phyloP scores from a whole-genome alignment of 331 rosid genomes.

The Pyrus hybrid region DNA sequence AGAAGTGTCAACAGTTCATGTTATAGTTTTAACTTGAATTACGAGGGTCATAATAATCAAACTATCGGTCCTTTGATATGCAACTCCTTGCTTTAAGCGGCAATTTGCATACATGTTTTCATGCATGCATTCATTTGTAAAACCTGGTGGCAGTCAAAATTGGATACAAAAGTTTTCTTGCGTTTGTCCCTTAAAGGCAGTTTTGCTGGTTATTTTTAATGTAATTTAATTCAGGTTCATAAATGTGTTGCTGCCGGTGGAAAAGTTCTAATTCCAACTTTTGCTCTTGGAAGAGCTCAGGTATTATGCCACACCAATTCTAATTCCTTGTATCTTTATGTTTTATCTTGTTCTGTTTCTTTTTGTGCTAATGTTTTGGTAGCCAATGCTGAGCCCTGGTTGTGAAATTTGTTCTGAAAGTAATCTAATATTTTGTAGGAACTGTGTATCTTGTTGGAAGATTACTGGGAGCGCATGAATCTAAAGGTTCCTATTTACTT shows the following conservation, averaged over 20 bases:
- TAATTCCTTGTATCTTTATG: not conserved
- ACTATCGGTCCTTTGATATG: not conserved
- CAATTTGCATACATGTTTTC: not conserved
- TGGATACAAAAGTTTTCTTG: not conserved
- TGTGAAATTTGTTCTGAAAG: not conserved
- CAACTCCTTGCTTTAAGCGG: not conserved
- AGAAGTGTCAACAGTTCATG: not conserved
- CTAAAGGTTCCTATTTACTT: slow-evolving; percentile 87
- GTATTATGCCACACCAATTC: slow-evolving; percentile 22
- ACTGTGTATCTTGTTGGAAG: slow-evolving; percentile 89
- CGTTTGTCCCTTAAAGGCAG: too few relatives aligned
- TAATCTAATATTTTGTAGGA: slow-evolving; percentile 40
- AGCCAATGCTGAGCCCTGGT: not conserved
- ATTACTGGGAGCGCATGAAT: slow-evolving; percentile 95
- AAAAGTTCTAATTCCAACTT: slow-evolving; percentile 92
- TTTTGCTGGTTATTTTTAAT: not conserved
- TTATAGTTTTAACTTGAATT: not conserved
- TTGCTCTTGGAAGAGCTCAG: slow-evolving; percentile 98
- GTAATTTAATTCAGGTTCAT: slow-evolving; percentile 50
- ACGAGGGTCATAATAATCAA: not conserved
- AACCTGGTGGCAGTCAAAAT: not conserved
- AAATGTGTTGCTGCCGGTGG: slow-evolving; percentile 79
- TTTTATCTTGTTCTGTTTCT: not conserved
- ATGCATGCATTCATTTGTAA: not conserved
- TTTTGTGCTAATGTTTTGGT: not conserved